Evolutionary conservation across 140 eudicot species (phyloP).

Genomic region (Erigeron philadelphicus): DNA sequence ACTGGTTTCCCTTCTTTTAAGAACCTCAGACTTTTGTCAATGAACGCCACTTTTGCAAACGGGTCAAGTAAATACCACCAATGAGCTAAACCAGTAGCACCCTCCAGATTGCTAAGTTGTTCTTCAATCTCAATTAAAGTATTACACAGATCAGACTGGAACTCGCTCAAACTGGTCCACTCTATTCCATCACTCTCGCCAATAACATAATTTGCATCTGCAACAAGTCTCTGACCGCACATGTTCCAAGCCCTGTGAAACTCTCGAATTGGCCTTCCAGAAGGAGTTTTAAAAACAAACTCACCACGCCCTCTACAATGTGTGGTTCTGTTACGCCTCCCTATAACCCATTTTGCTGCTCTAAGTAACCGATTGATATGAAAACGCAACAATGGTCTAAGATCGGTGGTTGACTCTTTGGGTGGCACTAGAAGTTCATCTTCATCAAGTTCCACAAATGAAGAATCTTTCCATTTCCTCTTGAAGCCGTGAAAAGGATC

Average conservation of each 20-base stretch:
- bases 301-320: constrained; percentile 64
- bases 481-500: constrained; percentile 31
- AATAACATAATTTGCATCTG: constrained; percentile 33
- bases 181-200: constrained; percentile 42
- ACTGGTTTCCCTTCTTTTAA: constrained; percentile 63
- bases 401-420: constrained; percentile 52
- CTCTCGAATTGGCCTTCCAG: constrained; percentile 81
- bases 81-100: constrained; percentile 54
- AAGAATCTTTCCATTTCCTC: constrained; percentile 58
- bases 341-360: constrained; percentile 88
- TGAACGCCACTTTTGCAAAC: constrained; percentile 66
- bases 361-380: constrained; percentile 61
- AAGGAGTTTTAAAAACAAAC: constrained; percentile 64
- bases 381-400: constrained; percentile 67
- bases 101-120: constrained; percentile 40
- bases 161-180: constrained; percentile 60
- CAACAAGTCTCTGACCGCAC: constrained; percentile 59
- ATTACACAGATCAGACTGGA: constrained; percentile 56
- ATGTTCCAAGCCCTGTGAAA: constrained; percentile 76
- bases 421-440: constrained; percentile 45
- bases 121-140: constrained; percentile 52
- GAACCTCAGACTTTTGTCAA: constrained; percentile 56
- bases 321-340: constrained; percentile 57
- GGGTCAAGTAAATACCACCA: constrained; percentile 91
- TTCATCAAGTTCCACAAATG: constrained; percentile 54